A percentile compares a stretch with the other conserved stretches of the same genome.
Evolutionary conservation across 176 grass and related monocot species (phyloP).

Genomic region (Olyra latifolia): DNA sequence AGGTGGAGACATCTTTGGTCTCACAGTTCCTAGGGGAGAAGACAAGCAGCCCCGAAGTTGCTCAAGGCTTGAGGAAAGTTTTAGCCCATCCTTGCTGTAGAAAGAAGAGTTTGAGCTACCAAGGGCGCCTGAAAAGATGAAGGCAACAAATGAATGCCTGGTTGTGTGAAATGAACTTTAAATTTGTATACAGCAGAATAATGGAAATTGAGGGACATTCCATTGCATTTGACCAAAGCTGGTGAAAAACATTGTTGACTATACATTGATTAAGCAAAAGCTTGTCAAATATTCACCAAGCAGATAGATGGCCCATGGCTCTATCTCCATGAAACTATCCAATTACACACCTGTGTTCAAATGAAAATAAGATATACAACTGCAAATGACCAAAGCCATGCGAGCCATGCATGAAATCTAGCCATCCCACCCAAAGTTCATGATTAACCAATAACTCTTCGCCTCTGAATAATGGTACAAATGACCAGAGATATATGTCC

Average conservation of each 20-base stretch:
- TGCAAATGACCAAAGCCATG: background rate
- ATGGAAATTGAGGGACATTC: too few species aligned
- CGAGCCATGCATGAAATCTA: background rate
- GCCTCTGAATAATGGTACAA: background rate
- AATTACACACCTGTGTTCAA: background rate
- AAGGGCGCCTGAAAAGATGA: slow-evolving; percentile 43
- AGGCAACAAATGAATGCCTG: background rate
- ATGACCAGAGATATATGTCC: background rate
- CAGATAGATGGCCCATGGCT: background rate
- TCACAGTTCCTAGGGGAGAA: slow-evolving; percentile 31
- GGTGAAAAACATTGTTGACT: background rate
- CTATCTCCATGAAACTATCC: background rate
- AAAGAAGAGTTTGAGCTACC: slow-evolving; percentile 19
- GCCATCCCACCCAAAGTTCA: background rate
- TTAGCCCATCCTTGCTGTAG: background rate
- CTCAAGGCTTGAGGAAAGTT: slow-evolving; percentile 14
- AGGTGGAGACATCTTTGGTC: slow-evolving; percentile 10
- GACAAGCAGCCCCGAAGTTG: slow-evolving; percentile 22
- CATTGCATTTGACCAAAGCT: background rate
- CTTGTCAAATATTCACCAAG: background rate
- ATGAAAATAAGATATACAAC: background rate
- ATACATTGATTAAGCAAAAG: background rate
- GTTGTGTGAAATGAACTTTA: background rate
- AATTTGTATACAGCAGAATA: background rate
- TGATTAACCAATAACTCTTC: background rate